A percentile compares a stretch with the other conserved stretches of the same genome.
These are phyloP conservation scores for Backusella mclennaniae DNA, from an alignment of 192 early-diverging fungal genomes.

Conservation along the genomic window DNA sequence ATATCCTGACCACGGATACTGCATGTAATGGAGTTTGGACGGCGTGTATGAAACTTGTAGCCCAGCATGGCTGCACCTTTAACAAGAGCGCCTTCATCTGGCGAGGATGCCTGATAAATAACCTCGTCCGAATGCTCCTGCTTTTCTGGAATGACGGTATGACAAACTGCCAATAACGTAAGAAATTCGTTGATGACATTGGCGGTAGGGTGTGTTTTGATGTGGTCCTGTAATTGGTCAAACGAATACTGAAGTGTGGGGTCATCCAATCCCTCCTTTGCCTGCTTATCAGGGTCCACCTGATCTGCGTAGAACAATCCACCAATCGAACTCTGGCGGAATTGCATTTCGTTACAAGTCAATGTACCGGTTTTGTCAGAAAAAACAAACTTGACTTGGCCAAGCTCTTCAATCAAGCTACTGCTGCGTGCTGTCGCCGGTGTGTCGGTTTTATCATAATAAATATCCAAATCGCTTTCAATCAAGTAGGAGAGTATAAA, in stretches of 20 bases:
- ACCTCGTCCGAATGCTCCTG: constrained; percentile 63
- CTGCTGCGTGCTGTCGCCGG: constrained; percentile 90
- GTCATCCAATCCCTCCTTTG: constrained; percentile 63
- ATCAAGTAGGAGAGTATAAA: constrained; percentile 87
- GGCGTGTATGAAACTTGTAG: constrained; percentile 67
- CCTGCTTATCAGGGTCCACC: constrained; percentile 87
- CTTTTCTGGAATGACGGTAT: constrained; percentile 95
- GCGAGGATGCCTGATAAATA: constrained; percentile 93
- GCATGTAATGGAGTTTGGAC: constrained; percentile 58
- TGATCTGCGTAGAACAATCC: constrained; percentile 88
- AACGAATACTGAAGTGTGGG: constrained; percentile 66
- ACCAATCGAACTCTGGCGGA: constrained; percentile 85
- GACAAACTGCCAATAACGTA: constrained; percentile 89
- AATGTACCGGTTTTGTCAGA: constrained; percentile 94
- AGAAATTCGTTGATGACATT: constrained; percentile 86
- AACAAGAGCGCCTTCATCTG: constrained; percentile 94
- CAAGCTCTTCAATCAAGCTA: constrained; percentile 94
- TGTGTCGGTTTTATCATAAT: constrained; percentile 90
- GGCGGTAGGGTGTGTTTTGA: constrained; percentile 59
- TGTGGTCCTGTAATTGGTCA: constrained; percentile 58
- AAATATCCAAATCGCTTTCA: constrained; percentile 92
- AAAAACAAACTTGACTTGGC: constrained; percentile 93
- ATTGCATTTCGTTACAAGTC: constrained; percentile 89
- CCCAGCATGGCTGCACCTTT: constrained; percentile 64
- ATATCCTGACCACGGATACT: constrained; percentile 39